phyloP scores from a whole-genome alignment of 768 basidiomycete genomes.

The Kwoniella pini region DNA sequence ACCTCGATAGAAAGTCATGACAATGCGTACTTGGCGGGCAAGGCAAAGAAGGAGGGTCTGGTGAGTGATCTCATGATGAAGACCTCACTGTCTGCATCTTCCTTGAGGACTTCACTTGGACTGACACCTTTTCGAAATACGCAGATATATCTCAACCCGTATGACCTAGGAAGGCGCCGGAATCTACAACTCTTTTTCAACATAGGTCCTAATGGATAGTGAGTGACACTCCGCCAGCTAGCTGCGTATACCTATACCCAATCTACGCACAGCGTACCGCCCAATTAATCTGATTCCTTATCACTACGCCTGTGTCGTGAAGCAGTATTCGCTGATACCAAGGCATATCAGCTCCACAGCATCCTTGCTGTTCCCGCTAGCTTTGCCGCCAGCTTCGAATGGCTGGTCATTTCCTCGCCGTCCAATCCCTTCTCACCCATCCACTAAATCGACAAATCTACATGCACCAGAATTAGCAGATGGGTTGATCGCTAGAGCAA shows the following conservation, averaged over 20 bases:
- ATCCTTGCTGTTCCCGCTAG: conserved; percentile 80
- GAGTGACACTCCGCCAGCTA: conserved; percentile 53
- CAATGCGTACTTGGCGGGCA: conserved; percentile 70
- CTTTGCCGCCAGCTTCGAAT: conserved; percentile 77
- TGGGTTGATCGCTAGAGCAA: conserved; percentile 58
- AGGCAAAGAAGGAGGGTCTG: conserved; percentile 70
- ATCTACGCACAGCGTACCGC: too few species aligned
- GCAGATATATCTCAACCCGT: conserved; percentile 83
- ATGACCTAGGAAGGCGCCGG: conserved; percentile 75
- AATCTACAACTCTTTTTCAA: conserved; percentile 90
- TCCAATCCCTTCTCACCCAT: conserved; percentile 25
- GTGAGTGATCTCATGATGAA: too few species aligned
- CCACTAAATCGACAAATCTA: conserved; percentile 18
- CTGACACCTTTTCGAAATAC: background rate
- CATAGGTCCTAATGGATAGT: conserved; percentile 77
- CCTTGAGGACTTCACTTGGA: background rate
- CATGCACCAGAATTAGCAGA: conserved; percentile 41
- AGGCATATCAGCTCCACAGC: conserved; percentile 67
- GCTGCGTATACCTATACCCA: too few species aligned
- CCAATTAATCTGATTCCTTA: too few species aligned
- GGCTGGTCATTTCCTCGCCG: conserved; percentile 59
- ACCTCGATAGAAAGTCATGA: conserved; percentile 91
- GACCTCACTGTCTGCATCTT: background rate
- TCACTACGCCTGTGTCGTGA: too few species aligned
- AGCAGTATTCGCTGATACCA: too few species aligned